Conservation (phyloP, 2,329 filamentous ascomycete species). For the Alternaria sp. region DNA sequence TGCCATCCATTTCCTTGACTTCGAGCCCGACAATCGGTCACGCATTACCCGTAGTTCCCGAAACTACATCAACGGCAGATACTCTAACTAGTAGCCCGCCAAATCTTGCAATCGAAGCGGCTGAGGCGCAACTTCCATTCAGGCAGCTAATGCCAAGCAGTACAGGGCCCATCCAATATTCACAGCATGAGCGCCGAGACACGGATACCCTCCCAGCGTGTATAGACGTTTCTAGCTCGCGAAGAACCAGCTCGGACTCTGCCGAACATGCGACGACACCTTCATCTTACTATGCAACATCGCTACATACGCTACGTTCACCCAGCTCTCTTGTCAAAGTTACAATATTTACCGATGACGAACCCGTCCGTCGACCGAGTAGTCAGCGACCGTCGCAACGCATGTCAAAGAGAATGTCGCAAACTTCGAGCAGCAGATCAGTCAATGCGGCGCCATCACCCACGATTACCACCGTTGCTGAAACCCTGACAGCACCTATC, state of each 20-base stretch:
- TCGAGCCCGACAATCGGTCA: conserved; percentile 10
- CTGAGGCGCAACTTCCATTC: background rate
- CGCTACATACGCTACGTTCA: background rate
- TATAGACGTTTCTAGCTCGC: background rate
- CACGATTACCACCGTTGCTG: background rate
- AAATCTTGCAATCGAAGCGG: background rate
- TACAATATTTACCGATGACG: background rate
- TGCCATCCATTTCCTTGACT: conserved; percentile 12
- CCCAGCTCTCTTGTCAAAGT: background rate
- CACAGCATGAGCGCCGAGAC: background rate
- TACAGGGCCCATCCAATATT: background rate
- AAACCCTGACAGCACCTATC: background rate
- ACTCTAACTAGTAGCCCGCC: background rate
- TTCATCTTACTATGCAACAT: background rate
- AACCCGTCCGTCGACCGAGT: conserved; percentile 7
- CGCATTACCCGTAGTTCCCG: background rate
- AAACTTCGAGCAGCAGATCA: background rate
- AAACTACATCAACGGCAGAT: background rate
- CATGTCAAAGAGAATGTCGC: background rate
- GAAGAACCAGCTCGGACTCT: background rate
- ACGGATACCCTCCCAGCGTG: too few species aligned
- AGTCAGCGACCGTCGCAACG: conserved; percentile 11
- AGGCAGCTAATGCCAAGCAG: too few species aligned
- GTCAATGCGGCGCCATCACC: background rate
- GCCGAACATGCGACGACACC: background rate